Evolutionary conservation across 371 early-diverging fungal genomes (phyloP).

Genomic region (Mortierella sp.): DNA sequence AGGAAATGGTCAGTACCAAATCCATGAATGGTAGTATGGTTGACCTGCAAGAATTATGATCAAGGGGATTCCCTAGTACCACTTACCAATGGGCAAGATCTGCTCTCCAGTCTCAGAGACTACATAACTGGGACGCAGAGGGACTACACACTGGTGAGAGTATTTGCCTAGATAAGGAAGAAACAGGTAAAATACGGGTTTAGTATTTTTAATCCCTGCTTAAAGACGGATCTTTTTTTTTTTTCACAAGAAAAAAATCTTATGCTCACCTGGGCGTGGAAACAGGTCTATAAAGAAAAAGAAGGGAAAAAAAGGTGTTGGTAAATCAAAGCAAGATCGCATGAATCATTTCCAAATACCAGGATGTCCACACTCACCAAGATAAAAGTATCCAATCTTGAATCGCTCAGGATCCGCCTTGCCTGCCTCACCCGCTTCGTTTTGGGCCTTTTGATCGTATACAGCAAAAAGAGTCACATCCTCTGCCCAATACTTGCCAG

Average conservation of each 20-base stretch:
- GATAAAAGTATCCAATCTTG: slow-evolving; percentile 51
- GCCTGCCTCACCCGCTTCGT: slow-evolving; percentile 26
- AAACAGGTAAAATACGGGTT: too few species aligned
- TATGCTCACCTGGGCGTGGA: slow-evolving; percentile 23
- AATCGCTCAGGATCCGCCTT: slow-evolving; percentile 21
- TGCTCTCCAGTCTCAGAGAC: slow-evolving; percentile 24
- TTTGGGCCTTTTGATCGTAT: slow-evolving; percentile 46
- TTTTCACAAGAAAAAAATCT: not conserved
- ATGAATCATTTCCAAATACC: not conserved
- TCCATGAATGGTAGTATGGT: too few species aligned
- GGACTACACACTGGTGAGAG: slow-evolving; percentile 47
- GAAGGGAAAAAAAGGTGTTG: not conserved
- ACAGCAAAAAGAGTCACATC: slow-evolving; percentile 49
- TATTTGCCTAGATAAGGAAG: slow-evolving; percentile 28
- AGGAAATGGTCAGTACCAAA: not conserved
- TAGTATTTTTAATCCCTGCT: too few species aligned
- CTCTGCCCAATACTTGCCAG: slow-evolving; percentile 53
- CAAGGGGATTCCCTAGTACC: too few species aligned
- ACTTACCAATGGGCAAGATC: slow-evolving; percentile 36
- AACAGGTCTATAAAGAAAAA: slow-evolving; percentile 15
- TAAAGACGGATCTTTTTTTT: too few species aligned
- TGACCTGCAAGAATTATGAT: too few species aligned
- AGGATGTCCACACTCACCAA: slow-evolving; percentile 18
- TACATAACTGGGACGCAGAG: slow-evolving; percentile 42
- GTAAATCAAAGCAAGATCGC: not conserved